These are phyloP conservation scores for Nyssa sinensis DNA, from an alignment of 148 eudicot genomes.

Conservation along the genomic window DNA sequence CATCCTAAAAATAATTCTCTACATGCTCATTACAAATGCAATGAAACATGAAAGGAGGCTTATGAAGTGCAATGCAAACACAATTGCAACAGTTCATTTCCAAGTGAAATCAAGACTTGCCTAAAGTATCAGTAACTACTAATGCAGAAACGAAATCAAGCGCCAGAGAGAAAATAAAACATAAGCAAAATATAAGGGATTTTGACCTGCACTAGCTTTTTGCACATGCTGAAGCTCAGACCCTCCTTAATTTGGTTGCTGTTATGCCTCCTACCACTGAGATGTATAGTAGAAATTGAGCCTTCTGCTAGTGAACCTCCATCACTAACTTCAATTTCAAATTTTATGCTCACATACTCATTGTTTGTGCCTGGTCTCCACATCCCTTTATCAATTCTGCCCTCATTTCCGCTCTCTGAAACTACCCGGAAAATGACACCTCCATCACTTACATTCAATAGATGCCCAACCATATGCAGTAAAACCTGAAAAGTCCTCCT, in stretches of 20 bases:
- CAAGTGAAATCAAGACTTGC: conserved; percentile 5
- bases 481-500: conserved; percentile 81
- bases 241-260: conserved; percentile 50
- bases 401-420: conserved; percentile 51
- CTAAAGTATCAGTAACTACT: background rate
- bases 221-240: conserved; percentile 74
- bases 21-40: background rate
- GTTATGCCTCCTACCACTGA: conserved; percentile 35
- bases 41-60: background rate
- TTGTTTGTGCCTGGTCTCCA: conserved; percentile 64
- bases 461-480: conserved; percentile 81
- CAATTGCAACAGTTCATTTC: conserved; percentile 2
- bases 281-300: conserved; percentile 17
- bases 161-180: background rate
- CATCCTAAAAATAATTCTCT: background rate
- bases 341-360: conserved; percentile 50
- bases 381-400: conserved; percentile 50
- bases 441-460: conserved; percentile 47
- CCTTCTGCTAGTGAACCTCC: conserved; percentile 20
- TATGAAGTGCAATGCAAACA: background rate
- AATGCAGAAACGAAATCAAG: background rate
- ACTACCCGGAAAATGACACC: conserved; percentile 54
- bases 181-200: background rate
- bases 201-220: conserved; percentile 76
- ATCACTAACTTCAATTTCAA: conserved; percentile 55